phyloP scores from a whole-genome alignment of 2,329 filamentous ascomycete species.

The Fusarium foetens region DNA sequence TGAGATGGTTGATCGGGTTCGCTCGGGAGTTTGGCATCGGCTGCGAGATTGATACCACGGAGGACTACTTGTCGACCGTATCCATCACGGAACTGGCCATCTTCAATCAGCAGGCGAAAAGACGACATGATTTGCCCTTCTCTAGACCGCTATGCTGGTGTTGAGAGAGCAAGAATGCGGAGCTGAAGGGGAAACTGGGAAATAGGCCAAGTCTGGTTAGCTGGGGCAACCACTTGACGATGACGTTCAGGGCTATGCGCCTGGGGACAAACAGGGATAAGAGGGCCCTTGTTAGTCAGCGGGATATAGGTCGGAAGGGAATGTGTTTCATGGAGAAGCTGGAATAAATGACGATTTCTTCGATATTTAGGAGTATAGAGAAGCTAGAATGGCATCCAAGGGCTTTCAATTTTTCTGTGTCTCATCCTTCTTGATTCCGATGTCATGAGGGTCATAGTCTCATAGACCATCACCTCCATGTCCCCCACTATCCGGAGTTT shows the following conservation, averaged over 20 bases:
- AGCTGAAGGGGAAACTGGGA: slow-evolving; percentile 26
- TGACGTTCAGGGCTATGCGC: slow-evolving; percentile 38
- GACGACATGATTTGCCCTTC: slow-evolving; percentile 67
- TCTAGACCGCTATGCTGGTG: slow-evolving; percentile 7
- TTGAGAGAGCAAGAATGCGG: slow-evolving; percentile 8
- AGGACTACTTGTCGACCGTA: slow-evolving; percentile 87
- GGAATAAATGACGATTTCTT: not conserved
- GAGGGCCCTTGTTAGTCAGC: slow-evolving; percentile 36
- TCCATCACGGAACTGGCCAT: slow-evolving; percentile 83
- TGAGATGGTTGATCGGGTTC: slow-evolving; percentile 85
- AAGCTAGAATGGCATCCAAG: not conserved
- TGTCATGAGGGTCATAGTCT: slow-evolving; percentile 26
- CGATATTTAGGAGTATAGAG: not conserved
- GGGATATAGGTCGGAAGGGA: not conserved
- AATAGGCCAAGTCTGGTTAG: slow-evolving; percentile 27
- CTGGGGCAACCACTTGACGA: slow-evolving; percentile 27
- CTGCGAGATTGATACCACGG: slow-evolving; percentile 93
- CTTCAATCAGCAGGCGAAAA: slow-evolving; percentile 84
- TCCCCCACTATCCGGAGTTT: slow-evolving; percentile 32
- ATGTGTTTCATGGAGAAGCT: not conserved
- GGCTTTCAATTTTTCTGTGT: not conserved
- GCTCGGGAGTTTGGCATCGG: slow-evolving; percentile 89
- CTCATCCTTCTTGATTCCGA: not conserved
- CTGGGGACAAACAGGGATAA: slow-evolving; percentile 13
- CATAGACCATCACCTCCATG: not conserved